Evolutionary conservation across 306 rosid genomes (phyloP).

Genomic region (Fagus crenata): DNA sequence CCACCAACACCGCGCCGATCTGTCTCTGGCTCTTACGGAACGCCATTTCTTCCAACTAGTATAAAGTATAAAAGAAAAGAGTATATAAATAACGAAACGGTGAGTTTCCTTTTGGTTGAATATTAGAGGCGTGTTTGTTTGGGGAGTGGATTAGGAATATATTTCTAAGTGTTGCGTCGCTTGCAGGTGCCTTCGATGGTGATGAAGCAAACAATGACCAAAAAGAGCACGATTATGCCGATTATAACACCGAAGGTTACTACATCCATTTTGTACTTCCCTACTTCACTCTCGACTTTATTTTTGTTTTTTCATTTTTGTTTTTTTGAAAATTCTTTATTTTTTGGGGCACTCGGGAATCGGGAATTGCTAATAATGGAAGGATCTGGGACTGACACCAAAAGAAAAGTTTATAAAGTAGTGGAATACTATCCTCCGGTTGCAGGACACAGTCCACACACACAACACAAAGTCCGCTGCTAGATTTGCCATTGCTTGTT

Average conservation of each 20-base stretch:
- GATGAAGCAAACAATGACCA: constrained; percentile 60
- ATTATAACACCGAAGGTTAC: constrained; percentile 77
- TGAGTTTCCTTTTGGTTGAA: background rate
- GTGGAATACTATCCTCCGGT: too few species aligned
- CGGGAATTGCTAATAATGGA: too few species aligned
- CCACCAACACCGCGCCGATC: constrained; percentile 9
- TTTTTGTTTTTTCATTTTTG: background rate
- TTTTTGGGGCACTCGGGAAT: too few species aligned
- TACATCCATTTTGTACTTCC: constrained; percentile 50
- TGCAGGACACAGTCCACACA: too few species aligned
- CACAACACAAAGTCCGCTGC: too few species aligned
- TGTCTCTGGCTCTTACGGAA: constrained; percentile 9
- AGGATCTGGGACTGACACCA: too few species aligned
- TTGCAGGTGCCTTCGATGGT: constrained; percentile 83
- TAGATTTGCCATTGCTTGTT: too few species aligned
- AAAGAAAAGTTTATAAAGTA: too few species aligned
- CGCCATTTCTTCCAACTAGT: constrained; percentile 29
- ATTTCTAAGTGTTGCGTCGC: constrained; percentile 23
- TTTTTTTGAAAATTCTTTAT: background rate
- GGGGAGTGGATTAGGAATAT: constrained; percentile 22
- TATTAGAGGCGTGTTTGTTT: background rate
- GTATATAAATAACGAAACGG: background rate
- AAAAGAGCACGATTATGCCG: constrained; percentile 69
- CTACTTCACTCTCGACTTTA: background rate
- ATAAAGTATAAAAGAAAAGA: too few species aligned